These are phyloP conservation scores for Solanum sejunctum DNA, from an alignment of 257 asterid genomes.

Conservation along the genomic window DNA sequence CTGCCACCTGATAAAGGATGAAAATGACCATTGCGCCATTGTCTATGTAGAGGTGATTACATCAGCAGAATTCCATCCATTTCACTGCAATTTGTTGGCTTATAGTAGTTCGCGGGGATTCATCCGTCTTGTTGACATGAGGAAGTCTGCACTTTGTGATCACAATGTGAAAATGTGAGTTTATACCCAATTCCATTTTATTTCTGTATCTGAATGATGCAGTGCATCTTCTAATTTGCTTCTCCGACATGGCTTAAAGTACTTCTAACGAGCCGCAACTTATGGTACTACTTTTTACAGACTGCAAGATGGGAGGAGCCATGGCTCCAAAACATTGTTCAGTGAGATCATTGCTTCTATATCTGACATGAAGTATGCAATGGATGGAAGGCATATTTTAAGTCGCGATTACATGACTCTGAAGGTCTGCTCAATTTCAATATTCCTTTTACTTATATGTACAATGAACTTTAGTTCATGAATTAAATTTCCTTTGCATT, in stretches of 20 bases:
- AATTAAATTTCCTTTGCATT: not conserved
- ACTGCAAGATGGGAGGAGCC: conserved; percentile 92
- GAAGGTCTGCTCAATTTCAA: conserved; percentile 35
- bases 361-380: conserved; percentile 93
- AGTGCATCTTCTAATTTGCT: not conserved
- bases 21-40: not conserved
- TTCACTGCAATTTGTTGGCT: conserved; percentile 77
- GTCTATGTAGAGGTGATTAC: conserved; percentile 61
- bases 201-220: not conserved
- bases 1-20: not conserved
- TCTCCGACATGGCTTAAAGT: not conserved
- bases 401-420: conserved; percentile 99
- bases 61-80: conserved; percentile 84
- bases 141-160: conserved; percentile 82
- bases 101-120: conserved; percentile 89
- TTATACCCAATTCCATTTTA: not conserved
- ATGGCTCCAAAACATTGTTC: conserved; percentile 95
- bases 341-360: conserved; percentile 98
- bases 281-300: conserved; percentile 37
- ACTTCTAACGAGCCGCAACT: conserved; percentile 4
- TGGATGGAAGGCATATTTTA: conserved; percentile 82
- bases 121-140: conserved; percentile 73
- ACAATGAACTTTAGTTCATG: not conserved
- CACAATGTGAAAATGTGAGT: conserved; percentile 69
- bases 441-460: not conserved